Conservation (phyloP, 2,329 filamentous ascomycete genomes). For the Fusarium xyrophilum region DNA sequence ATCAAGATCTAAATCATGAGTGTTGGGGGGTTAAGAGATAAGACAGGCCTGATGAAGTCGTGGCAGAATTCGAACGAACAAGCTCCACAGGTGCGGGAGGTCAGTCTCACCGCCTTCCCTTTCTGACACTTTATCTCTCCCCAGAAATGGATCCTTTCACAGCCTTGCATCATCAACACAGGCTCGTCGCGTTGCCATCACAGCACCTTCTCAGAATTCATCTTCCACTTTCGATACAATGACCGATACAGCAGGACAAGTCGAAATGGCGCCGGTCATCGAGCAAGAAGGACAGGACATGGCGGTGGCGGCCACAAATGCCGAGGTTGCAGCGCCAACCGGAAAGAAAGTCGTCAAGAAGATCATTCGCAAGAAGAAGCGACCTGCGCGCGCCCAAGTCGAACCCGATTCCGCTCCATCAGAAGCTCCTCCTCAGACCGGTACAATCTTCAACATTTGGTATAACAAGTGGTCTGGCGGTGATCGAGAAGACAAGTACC, state of each 20-base stretch:
- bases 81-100: slow-evolving; percentile 30
- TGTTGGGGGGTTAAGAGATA: slow-evolving; percentile 41
- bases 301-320: slow-evolving; percentile 49
- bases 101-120: slow-evolving; percentile 42
- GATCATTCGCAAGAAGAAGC: slow-evolving; percentile 88
- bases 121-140: slow-evolving; percentile 19
- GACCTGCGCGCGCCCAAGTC: slow-evolving; percentile 88
- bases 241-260: slow-evolving; percentile 45
- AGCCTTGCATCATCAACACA: slow-evolving; percentile 40
- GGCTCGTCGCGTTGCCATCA: slow-evolving; percentile 37
- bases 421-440: slow-evolving; percentile 88
- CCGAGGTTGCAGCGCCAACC: slow-evolving; percentile 55
- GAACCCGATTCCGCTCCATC: slow-evolving; percentile 83
- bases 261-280: slow-evolving; percentile 36
- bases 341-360: slow-evolving; percentile 77
- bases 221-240: slow-evolving; percentile 32
- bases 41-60: slow-evolving; percentile 40
- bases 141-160: slow-evolving; percentile 34
- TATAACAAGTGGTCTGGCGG: slow-evolving; percentile 99
- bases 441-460: slow-evolving; percentile 95
- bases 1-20: slow-evolving; percentile 38
- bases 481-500: slow-evolving; percentile 90
- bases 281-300: slow-evolving; percentile 43
- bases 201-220: slow-evolving; percentile 16
- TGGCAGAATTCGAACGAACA: slow-evolving; percentile 36